phyloP scores from a whole-genome alignment of 2,329 filamentous ascomycete species.

The Fusarium subglutinans region DNA sequence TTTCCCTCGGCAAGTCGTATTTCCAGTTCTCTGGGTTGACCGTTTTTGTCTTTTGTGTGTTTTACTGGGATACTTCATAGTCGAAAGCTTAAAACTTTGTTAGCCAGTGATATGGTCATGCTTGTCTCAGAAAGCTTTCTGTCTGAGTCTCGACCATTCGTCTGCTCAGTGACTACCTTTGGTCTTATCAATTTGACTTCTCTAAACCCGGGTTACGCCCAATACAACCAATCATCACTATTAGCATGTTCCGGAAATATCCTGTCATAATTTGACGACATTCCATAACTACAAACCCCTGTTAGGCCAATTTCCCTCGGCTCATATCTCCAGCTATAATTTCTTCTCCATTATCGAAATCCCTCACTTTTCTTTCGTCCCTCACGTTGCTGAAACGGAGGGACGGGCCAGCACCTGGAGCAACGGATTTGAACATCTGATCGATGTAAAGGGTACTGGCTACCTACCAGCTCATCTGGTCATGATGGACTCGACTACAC shows the following conservation, averaged over 20 bases:
- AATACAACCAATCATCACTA: not conserved
- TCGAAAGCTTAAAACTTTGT: not conserved
- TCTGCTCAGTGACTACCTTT: not conserved
- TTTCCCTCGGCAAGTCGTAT: not conserved
- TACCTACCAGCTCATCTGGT: not conserved
- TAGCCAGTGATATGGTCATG: not conserved
- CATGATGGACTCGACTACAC: not conserved
- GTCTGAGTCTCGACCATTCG: not conserved
- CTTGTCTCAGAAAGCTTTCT: not conserved
- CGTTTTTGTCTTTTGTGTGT: not conserved
- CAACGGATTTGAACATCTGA: not conserved
- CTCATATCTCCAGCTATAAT: not conserved
- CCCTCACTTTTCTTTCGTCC: not conserved
- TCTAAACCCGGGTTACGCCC: not conserved
- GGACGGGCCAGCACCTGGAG: no score
- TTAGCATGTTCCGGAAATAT: not conserved
- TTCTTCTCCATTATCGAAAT: not conserved
- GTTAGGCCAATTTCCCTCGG: no score
- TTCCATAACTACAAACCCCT: not conserved
- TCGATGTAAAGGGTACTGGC: not conserved
- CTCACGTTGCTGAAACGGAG: not conserved
- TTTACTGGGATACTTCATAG: not conserved
- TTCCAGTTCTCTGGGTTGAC: not conserved
- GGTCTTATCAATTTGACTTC: not conserved
- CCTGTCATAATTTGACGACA: not conserved